Conservation (phyloP, 257 asterid genomes). For the Nemophila menziesii region DNA sequence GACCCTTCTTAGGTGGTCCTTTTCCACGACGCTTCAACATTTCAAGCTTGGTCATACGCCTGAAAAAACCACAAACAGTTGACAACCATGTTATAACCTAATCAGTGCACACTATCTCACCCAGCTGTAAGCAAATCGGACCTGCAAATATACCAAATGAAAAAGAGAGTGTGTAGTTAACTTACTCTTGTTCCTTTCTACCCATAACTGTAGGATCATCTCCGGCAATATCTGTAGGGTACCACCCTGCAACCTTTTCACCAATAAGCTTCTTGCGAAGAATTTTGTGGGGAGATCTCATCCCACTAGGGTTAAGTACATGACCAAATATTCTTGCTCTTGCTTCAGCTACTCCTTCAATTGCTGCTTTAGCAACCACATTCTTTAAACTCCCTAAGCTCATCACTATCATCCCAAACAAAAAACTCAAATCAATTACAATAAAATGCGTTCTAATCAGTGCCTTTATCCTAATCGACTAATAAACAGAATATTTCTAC, state of each 20-base stretch:
- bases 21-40: slow-evolving; percentile 84
- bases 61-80: slow-evolving; percentile 16
- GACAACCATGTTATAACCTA: not conserved
- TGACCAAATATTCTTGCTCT: slow-evolving; percentile 89
- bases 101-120: not conserved
- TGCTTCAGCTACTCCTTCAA: slow-evolving; percentile 66
- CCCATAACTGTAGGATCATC: slow-evolving; percentile 66
- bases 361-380: slow-evolving; percentile 55
- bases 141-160: not conserved
- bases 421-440: not conserved
- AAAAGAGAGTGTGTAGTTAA: not conserved
- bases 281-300: slow-evolving; percentile 69
- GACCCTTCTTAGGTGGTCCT: slow-evolving; percentile 94
- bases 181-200: slow-evolving; percentile 59
- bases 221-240: slow-evolving; percentile 59
- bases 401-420: slow-evolving; percentile 22
- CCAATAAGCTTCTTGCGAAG: slow-evolving; percentile 90
- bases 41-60: slow-evolving; percentile 70
- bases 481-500: not conserved
- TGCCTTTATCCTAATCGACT: not conserved
- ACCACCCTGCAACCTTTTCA: slow-evolving; percentile 72
- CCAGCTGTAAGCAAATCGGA: not conserved
- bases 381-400: slow-evolving; percentile 59
- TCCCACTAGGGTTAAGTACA: slow-evolving; percentile 65
- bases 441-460: not conserved